Base-by-base conservation (phyloP, 768 basidiomycete species). In the Amyloporia xantha region DNA sequence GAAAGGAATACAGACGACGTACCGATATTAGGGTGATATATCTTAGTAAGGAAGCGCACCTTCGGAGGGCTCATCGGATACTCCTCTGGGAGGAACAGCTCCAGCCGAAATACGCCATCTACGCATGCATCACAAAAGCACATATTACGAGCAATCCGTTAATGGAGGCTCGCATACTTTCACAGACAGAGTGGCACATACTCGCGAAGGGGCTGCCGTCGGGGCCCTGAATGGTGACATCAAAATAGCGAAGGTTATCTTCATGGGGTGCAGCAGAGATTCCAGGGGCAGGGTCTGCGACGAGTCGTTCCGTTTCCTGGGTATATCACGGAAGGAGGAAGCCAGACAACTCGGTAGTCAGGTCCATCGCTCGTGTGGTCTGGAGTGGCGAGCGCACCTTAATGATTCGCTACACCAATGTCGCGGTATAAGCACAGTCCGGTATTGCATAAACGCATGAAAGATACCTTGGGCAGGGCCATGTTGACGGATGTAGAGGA, bases 1-100 rank as follows among this genome's bases (percentile, higher is more conserved):
- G 30, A 39, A 48, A 24, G 41, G 12, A 30, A n/a, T n/a, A n/a
- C n/a, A n/a, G n/a, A 39, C 42, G 41, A 68, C 89, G 61, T 63
- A 96, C 95, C 95, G 71, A 99, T 99, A 68, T 99, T 99, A 41
- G 96, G 94, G 68, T 97, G 93, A 73, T 95, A 94, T 74, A 97
- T 95, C 84, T 93, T 94, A 49, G 94, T 96, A 59, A 96, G 72
- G 72, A 95, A 97, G 57, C 95, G 78, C 50, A 99, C 96, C 71
- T 99, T 99, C 20, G 96, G 96, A 0, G 96, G 95, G 43, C 87
- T 89, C 96, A 99, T 99, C 1, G 96, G 96, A 70, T 99, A 99
- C 67, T 98, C 96, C 68, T 98, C 96, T 3, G 96, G 96, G 23
- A 99, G 74, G 72, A 98, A 99, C 38, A 99, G 75, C 68, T 99